Conservation (phyloP, 2,329 filamentous ascomycete genomes). For the Fusarium sp. region DNA sequence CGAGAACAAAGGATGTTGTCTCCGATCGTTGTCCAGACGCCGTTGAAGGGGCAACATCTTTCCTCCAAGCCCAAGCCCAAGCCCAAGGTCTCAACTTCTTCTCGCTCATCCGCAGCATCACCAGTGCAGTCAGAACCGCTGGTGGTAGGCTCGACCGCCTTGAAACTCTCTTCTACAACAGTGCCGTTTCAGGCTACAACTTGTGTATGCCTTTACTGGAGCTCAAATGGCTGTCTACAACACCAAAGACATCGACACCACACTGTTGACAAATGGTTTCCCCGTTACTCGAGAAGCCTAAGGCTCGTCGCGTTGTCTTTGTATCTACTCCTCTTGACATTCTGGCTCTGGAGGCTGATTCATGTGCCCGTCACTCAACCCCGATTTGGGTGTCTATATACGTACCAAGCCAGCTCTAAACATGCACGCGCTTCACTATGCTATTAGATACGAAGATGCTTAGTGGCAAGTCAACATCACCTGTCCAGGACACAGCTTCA, state of each 20-base stretch:
- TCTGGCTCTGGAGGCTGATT: conserved; percentile 26
- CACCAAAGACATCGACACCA: conserved; percentile 34
- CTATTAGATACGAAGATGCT: conserved; percentile 17
- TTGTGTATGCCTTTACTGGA: conserved; percentile 11
- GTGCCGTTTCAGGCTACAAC: conserved; percentile 22
- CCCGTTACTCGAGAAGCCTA: conserved; percentile 25
- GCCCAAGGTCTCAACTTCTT: no score
- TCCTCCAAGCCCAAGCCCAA: conserved; percentile 17
- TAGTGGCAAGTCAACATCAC: conserved; percentile 28
- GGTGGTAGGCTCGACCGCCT: conserved; percentile 19
- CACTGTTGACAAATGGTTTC: conserved; percentile 31
- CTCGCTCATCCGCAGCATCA: conserved; percentile 28
- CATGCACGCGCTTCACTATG: conserved; percentile 35
- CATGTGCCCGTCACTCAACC: not conserved
- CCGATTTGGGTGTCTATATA: conserved; percentile 20
- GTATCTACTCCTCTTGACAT: conserved; percentile 31
- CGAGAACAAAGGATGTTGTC: conserved; percentile 27
- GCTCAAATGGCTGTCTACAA: conserved; percentile 29
- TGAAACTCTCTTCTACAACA: conserved; percentile 36
- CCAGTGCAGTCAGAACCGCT: conserved; percentile 4
- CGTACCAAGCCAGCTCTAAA: conserved; percentile 38
- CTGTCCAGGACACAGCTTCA: conserved; percentile 22
- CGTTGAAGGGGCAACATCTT: conserved; percentile 17
- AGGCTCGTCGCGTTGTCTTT: conserved; percentile 30
- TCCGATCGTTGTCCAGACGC: conserved; percentile 16